Conservation (phyloP, 345 rosid species). For the Capsella bursapastoris region DNA sequence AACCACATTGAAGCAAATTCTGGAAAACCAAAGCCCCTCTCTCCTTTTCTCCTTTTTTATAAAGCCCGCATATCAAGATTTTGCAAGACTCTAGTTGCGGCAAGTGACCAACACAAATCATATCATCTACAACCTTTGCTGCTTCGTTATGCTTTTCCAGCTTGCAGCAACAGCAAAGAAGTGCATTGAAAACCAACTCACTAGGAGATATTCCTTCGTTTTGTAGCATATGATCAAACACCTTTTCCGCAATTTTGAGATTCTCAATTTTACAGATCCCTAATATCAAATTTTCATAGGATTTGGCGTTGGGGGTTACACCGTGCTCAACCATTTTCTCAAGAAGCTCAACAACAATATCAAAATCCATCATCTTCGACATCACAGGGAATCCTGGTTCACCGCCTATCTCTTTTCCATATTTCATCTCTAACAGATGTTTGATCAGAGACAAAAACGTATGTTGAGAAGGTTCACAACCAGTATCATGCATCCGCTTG, state of each 20-base stretch:
- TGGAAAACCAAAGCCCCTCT: constrained; percentile 59
- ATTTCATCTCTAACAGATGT: constrained; percentile 55
- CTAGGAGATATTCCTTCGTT: constrained; percentile 59
- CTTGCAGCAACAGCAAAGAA: constrained; percentile 69
- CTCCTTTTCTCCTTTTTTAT: constrained; percentile 56
- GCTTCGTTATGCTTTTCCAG: constrained; percentile 57
- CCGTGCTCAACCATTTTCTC: constrained; percentile 65
- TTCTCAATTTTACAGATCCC: constrained; percentile 70
- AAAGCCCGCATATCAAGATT: constrained; percentile 67
- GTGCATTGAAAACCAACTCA: constrained; percentile 61
- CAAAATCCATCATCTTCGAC: constrained; percentile 57
- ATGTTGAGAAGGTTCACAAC: constrained; percentile 76
- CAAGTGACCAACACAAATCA: constrained; percentile 64
- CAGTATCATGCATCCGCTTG: constrained; percentile 74
- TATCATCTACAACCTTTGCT: constrained; percentile 53
- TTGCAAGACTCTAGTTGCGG: constrained; percentile 74
- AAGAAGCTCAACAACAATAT: constrained; percentile 58
- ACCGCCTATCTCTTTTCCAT: constrained; percentile 43
- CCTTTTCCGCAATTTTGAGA: constrained; percentile 54
- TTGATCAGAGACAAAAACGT: constrained; percentile 68
- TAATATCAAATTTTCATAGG: constrained; percentile 62
- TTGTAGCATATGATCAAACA: constrained; percentile 58
- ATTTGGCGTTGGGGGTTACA: constrained; percentile 61
- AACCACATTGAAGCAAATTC: constrained; percentile 62
- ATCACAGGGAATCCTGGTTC: constrained; percentile 42